Evolutionary conservation across 345 rosid species (phyloP).

Genomic region (Corymbia maculata): DNA sequence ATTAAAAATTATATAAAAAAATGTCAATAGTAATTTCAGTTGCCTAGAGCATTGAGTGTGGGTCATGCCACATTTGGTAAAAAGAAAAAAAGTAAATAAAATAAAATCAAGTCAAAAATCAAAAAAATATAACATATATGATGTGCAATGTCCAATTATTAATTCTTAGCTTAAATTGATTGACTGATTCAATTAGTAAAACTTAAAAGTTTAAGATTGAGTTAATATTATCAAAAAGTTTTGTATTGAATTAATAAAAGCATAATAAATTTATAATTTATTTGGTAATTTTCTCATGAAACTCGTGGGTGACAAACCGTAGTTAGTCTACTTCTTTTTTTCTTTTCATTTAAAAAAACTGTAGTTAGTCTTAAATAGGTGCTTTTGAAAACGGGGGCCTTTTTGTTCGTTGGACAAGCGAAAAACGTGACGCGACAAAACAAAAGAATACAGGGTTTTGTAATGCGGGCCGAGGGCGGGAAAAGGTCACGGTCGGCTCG

Average conservation of each 20-base stretch:
- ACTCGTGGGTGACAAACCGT: background rate
- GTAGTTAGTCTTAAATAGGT: no score
- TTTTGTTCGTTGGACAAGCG: background rate
- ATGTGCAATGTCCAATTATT: no score
- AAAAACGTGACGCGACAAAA: background rate
- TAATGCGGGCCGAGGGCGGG: background rate
- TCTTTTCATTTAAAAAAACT: no score
- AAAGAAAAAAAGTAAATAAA: no score
- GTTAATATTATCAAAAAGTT: rapidly evolving
- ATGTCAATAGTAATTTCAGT: no score
- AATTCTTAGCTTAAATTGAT: no score
- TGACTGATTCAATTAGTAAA: no score
- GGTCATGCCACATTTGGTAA: no score
- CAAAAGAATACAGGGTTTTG: background rate
- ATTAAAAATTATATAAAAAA: no score
- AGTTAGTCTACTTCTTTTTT: background rate
- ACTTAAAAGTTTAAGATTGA: rapidly evolving
- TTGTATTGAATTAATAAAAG: rapidly evolving
- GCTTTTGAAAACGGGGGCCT: background rate
- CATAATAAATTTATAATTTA: no score
- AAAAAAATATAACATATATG: no score
- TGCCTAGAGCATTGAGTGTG: rapidly evolving
- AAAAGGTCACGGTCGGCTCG: background rate
- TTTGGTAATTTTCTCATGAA: background rate
- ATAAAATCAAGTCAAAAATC: no score